phyloP scores from a whole-genome alignment of 2,329 filamentous ascomycete species.

The Tetracladium maxilliforme region DNA sequence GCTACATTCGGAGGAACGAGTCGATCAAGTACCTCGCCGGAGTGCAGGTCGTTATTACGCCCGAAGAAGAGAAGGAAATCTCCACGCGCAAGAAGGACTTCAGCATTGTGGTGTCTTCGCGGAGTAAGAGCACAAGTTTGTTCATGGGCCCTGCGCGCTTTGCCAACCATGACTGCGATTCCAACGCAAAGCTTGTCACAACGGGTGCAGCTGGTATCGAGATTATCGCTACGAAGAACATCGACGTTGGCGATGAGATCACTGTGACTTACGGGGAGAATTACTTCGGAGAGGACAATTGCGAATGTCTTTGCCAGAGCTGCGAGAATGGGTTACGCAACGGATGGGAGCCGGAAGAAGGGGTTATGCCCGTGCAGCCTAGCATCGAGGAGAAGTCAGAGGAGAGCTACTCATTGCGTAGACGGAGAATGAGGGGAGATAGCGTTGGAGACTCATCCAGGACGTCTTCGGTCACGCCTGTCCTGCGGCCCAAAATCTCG shows the following conservation, averaged over 20 bases:
- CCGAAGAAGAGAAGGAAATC: constrained; percentile 76
- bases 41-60: constrained; percentile 83
- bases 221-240: constrained; percentile 71
- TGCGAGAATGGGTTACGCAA: constrained; percentile 67
- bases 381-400: constrained; percentile 13
- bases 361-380: no score
- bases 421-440: constrained; percentile 29
- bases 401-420: constrained; percentile 38
- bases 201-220: constrained; percentile 78
- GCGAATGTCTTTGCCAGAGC: constrained; percentile 81
- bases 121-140: constrained; percentile 78
- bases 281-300: constrained; percentile 91
- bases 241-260: constrained; percentile 81
- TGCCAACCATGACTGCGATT: constrained; percentile 91
- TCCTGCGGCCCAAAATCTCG: constrained; percentile 17
- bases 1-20: constrained; percentile 66
- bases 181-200: constrained; percentile 79
- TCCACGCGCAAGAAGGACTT: constrained; percentile 81
- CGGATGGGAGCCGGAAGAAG: constrained; percentile 58
- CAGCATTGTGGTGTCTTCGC: constrained; percentile 86
- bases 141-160: constrained; percentile 94
- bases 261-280: constrained; percentile 92
- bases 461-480: constrained; percentile 40
- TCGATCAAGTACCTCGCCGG: constrained; percentile 82
- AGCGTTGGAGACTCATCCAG: constrained; percentile 33